phyloP scores from a whole-genome alignment of 1,284 basidiomycete genomes.

The Malassezia caprae region DNA sequence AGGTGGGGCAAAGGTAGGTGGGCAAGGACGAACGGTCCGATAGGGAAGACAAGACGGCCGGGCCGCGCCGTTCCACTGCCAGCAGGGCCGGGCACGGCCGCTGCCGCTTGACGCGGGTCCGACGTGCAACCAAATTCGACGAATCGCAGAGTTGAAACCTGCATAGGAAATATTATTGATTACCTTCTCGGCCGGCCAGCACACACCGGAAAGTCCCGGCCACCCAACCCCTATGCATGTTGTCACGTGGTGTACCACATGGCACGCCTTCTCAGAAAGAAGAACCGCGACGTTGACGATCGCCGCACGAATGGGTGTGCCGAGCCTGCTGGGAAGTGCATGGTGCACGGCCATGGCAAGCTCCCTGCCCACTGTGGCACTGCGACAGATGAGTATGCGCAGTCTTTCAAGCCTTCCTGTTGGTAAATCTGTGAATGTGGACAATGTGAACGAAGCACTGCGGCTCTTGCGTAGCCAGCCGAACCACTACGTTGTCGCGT shows the following conservation, averaged over 20 bases:
- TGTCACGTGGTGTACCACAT: not conserved
- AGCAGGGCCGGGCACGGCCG: conserved; percentile 13
- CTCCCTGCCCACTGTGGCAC: not conserved
- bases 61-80: conserved; percentile 14
- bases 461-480: conserved; percentile 56
- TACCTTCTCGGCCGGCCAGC: conserved; percentile 5
- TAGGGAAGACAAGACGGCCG: conserved; percentile 9
- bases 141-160: conserved; percentile 8
- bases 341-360: not conserved
- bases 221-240: not conserved
- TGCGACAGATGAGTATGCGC: not conserved
- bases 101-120: conserved; percentile 9
- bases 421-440: not conserved
- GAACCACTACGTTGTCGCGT: conserved; percentile 75
- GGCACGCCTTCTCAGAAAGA: not conserved
- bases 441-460: conserved; percentile 37
- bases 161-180: conserved; percentile 3
- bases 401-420: not conserved
- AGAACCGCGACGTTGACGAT: not conserved
- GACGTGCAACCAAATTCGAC: conserved; percentile 1
- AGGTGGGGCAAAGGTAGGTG: conserved; percentile 14
- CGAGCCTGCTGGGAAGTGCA: not conserved
- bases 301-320: not conserved
- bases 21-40: conserved; percentile 13
- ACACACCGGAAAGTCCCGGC: conserved; percentile 9